Conservation (phyloP, 495 filamentous ascomycete genomes). For the Hyphodiscus hymeniophilus region DNA sequence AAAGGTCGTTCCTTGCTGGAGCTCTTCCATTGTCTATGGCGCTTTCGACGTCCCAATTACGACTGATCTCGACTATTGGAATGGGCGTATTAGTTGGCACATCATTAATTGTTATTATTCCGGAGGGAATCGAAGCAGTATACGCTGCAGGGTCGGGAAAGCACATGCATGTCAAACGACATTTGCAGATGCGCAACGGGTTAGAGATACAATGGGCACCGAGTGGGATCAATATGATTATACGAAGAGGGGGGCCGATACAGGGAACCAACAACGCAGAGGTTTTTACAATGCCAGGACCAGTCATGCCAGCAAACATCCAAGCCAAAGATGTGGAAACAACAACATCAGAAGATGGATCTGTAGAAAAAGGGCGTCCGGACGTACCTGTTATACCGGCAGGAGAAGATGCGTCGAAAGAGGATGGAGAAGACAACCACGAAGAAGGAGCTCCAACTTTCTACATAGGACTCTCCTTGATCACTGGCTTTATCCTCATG, state of each 20-base stretch:
- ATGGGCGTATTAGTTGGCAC: constrained; percentile 94
- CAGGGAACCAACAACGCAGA: neutral
- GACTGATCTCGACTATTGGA: constrained; percentile 84
- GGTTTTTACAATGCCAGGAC: constrained; percentile 12
- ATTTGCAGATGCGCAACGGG: constrained; percentile 2
- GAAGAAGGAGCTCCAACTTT: constrained; percentile 41
- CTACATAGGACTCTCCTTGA: constrained; percentile 73
- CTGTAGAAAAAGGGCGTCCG: constrained; percentile 19
- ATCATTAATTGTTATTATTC: constrained; percentile 93
- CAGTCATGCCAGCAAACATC: constrained; percentile 12
- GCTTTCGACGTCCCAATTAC: constrained; percentile 79
- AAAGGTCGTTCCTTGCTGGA: constrained; percentile 90
- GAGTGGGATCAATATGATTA: constrained; percentile 4
- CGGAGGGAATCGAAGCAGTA: constrained; percentile 89
- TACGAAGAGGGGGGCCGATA: neutral
- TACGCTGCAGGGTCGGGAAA: constrained; percentile 37
- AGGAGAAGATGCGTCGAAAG: constrained; percentile 10
- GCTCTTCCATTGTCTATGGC: constrained; percentile 85
- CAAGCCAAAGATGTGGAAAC: neutral
- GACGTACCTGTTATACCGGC: neutral
- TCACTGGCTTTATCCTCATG: constrained; percentile 92
- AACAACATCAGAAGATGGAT: constrained; percentile 4
- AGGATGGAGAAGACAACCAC: constrained; percentile 20
- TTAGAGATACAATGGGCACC: constrained; percentile 7
- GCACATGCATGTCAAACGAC: constrained; percentile 13